phyloP scores from a whole-genome alignment of 2,329 filamentous ascomycete genomes.

The Epichloe hybrida region DNA sequence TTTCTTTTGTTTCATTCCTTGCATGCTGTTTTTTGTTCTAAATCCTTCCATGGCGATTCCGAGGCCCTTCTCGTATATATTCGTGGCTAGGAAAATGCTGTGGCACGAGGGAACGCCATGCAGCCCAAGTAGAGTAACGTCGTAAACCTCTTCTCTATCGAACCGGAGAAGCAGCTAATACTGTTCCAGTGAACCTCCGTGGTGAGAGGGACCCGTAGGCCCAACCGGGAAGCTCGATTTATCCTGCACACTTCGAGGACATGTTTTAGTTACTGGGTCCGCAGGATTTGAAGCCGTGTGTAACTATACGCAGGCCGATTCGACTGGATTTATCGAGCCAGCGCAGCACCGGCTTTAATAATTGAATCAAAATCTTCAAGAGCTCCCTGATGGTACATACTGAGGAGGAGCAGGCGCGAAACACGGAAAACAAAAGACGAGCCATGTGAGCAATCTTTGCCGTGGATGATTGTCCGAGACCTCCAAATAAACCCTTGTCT shows the following conservation, averaged over 20 bases:
- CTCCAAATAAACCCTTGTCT: background rate
- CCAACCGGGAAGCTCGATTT: no score
- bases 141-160: background rate
- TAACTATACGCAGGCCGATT: no score
- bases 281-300: no score
- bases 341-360: no score
- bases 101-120: background rate
- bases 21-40: background rate
- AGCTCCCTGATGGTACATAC: no score
- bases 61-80: background rate
- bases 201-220: no score
- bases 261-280: no score
- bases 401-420: background rate
- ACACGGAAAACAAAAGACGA: background rate
- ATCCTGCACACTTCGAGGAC: no score
- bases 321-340: no score
- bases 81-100: background rate
- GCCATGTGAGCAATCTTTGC: background rate
- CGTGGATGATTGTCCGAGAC: background rate
- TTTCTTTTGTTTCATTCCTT: background rate
- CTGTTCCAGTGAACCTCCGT: background rate
- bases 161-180: background rate
- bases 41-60: background rate
- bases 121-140: constrained; percentile 1
- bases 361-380: no score